Percentiles rank a stretch among this genome's conserved stretches.
phyloP scores from a whole-genome alignment of 495 filamentous ascomycete species.

The Neurospora pannonica region DNA sequence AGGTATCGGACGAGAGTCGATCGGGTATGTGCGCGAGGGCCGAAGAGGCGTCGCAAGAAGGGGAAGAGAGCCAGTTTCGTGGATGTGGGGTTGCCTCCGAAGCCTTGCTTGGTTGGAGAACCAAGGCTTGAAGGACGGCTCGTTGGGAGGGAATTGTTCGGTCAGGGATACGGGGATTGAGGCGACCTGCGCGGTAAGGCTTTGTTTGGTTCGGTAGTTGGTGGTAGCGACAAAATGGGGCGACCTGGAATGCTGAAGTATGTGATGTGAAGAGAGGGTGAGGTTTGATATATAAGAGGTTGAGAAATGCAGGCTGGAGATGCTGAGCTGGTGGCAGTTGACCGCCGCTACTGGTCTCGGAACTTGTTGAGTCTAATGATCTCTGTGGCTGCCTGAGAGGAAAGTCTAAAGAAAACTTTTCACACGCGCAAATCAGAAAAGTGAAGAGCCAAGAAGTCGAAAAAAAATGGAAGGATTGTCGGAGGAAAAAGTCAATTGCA shows the following conservation, averaged over 20 bases:
- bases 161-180: neutral
- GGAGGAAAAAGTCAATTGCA: neutral
- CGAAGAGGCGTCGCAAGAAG: constrained; percentile 10
- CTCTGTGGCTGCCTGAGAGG: neutral
- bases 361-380: neutral
- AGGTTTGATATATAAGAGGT: neutral
- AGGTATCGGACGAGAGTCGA: constrained; percentile 46
- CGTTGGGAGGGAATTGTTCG: neutral
- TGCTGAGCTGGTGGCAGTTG: neutral
- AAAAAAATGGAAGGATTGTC: neutral
- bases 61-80: constrained; percentile 17
- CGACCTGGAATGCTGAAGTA: neutral
- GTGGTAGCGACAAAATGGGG: neutral
- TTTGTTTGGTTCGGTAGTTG: neutral
- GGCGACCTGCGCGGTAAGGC: neutral
- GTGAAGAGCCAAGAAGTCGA: neutral
- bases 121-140: neutral
- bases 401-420: neutral
- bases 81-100: neutral
- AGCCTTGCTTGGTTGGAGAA: neutral
- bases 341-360: neutral
- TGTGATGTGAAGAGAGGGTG: neutral
- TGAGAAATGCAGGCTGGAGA: neutral
- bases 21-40: neutral
- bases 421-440: neutral